Evolutionary conservation across 306 rosid species (phyloP).

Genomic region (Pterocarpus santalinus): DNA sequence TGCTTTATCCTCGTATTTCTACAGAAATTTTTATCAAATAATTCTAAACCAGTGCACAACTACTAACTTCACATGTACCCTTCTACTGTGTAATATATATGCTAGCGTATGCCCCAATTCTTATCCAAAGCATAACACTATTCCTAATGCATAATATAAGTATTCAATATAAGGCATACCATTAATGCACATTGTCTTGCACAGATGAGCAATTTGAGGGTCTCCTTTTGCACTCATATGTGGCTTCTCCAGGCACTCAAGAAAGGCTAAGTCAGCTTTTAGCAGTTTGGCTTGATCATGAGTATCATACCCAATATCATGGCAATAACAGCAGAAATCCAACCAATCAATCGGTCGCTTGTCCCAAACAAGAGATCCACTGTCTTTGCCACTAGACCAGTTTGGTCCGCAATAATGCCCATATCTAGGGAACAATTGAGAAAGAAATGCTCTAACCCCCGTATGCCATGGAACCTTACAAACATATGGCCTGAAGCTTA

Average conservation of each 20-base stretch:
- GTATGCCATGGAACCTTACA: slow-evolving; percentile 98
- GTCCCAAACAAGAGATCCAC: slow-evolving; percentile 87
- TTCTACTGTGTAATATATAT: too few relatives aligned
- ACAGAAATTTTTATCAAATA: too few relatives aligned
- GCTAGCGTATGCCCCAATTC: too few relatives aligned
- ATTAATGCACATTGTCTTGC: slow-evolving; percentile 82
- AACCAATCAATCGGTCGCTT: slow-evolving; percentile 93
- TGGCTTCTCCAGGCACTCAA: slow-evolving; percentile 87
- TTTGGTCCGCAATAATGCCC: slow-evolving; percentile 99
- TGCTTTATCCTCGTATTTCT: too few relatives aligned
- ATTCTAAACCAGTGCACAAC: too few relatives aligned
- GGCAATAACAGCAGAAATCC: slow-evolving; percentile 98
- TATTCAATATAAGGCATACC: slow-evolving; percentile 54
- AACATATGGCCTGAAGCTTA: slow-evolving; percentile 88
- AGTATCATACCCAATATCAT: slow-evolving; percentile 93
- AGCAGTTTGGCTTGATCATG: slow-evolving; percentile 82
- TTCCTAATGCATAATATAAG: too few relatives aligned
- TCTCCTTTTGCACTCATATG: slow-evolving; percentile 82
- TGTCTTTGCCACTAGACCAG: slow-evolving; percentile 95
- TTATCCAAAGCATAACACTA: too few relatives aligned
- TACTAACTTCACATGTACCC: too few relatives aligned
- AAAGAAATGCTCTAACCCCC: slow-evolving; percentile 82
- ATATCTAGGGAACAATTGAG: slow-evolving; percentile 88
- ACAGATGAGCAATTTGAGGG: slow-evolving; percentile 67
- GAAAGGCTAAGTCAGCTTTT: slow-evolving; percentile 89